Base-by-base conservation (phyloP, 805 yeast genomes). In the Starmera dryadoides region DNA sequence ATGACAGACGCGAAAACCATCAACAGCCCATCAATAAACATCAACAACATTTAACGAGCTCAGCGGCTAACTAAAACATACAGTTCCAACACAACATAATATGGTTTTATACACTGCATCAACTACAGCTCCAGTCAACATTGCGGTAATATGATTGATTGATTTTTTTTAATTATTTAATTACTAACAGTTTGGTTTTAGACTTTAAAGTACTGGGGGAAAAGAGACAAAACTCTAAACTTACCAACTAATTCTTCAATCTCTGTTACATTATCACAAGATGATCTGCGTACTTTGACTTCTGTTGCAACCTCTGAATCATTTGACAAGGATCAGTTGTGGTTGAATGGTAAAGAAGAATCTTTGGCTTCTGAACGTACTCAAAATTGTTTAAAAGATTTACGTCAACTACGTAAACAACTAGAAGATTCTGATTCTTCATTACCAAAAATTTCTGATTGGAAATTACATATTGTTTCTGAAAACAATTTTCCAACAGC, bases 401-500 rank as follows among this genome's bases (percentile, higher is more conserved):
- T 91, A 56, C 79, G 95, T 56, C 50, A 58, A 9, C 71, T 81
- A 50, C 80, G 98, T 60, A 48, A 54, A 21, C 67, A 71, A 45
- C 53, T 83, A 37, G 97, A 89, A 62, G 49, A 48, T 2, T 45
- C 49, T 14, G 77, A 86, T 54, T 29, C 69, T 0, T 43, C 64
- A 1, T 63, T 81, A 46, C 86, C 89, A 31, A 70, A 67, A 52
- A 68, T 88, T 42, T 74, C 91, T 25, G 52, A 66, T 16, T 78
- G 75, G 75, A 71, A 73, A 37, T 68, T 93, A 41, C 86, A 81
- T 52, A 84, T 93, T 49, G 95, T 86, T 12, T 81, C 94, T 21
- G 95, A 87, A 58, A 93, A 93, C 68, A 93, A 93, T 65, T 93
- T 93, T 72, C 99, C 99, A 38, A 93, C 99, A 20, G 98, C 98